Evolutionary conservation across 352 stramenopile species (phyloP).

Genomic region (Globisporangium takayamanum): DNA sequence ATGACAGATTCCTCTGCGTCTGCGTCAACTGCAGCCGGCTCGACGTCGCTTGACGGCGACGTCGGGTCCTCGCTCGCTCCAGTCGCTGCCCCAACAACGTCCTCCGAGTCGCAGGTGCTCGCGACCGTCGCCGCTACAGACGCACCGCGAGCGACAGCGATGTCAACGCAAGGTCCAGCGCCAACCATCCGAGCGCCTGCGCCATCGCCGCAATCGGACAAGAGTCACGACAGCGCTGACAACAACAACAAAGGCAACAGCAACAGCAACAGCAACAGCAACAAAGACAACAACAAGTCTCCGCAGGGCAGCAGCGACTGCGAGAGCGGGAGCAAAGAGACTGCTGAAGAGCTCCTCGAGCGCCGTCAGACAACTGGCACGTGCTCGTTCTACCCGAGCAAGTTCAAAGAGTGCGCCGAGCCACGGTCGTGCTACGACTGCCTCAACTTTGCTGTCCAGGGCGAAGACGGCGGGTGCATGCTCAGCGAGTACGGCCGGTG

Average conservation of each 20-base stretch:
- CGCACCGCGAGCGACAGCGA: not conserved
- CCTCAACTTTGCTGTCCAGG: slow-evolving; percentile 36
- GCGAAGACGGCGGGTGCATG: slow-evolving; percentile 30
- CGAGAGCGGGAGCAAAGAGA: slow-evolving; percentile 8
- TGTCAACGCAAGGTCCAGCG: not conserved
- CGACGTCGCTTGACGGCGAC: slow-evolving; percentile 12
- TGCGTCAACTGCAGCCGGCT: slow-evolving; percentile 10
- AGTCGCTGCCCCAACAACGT: slow-evolving; percentile 4
- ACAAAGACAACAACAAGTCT: not conserved
- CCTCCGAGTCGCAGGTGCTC: slow-evolving; percentile 7
- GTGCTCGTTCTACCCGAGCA: slow-evolving; percentile 34
- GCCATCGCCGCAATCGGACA: not conserved
- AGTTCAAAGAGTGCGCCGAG: slow-evolving; percentile 28
- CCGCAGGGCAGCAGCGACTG: not conserved
- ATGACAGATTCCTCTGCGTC: slow-evolving; percentile 15
- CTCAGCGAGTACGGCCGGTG: slow-evolving; percentile 21
- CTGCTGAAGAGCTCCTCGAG: slow-evolving; percentile 7
- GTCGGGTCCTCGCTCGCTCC: slow-evolving; percentile 17
- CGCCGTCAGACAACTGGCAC: slow-evolving; percentile 30
- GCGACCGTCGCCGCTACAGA: not conserved
- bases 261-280: not conserved
- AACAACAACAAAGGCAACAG: not conserved
- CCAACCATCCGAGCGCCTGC: not conserved
- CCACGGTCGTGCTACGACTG: slow-evolving; percentile 46
- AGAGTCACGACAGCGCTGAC: not conserved